A percentile compares a stretch with the other conserved stretches of the same genome.
phyloP scores from a whole-genome alignment of 306 rosid genomes.

The Oxytropis ochrocephala region DNA sequence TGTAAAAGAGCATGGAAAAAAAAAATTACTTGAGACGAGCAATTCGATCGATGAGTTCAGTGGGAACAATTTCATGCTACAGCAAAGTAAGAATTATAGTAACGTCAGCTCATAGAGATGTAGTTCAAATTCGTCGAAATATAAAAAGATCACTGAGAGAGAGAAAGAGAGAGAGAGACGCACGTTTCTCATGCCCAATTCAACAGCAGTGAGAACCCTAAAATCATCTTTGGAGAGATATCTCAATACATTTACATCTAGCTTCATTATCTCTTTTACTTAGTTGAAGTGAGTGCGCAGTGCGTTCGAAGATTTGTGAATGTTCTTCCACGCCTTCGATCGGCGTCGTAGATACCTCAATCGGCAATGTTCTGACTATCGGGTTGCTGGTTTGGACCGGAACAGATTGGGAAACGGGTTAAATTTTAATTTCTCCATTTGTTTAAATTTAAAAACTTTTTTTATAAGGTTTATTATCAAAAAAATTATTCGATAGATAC shows the following conservation, averaged over 20 bases:
- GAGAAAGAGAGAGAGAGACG: neutral
- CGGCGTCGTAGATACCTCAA: too few relatives aligned
- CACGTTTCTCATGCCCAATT: constrained; percentile 89
- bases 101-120: neutral
- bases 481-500: too few relatives aligned
- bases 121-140: neutral
- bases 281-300: neutral
- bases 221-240: constrained; percentile 86
- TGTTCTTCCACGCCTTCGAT: too few relatives aligned
- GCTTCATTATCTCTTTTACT: constrained; percentile 42
- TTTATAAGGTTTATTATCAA: too few relatives aligned
- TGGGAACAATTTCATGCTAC: constrained; percentile 81
- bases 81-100: neutral
- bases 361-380: too few relatives aligned
- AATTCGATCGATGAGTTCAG: constrained; percentile 68
- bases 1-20: neutral
- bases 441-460: too few relatives aligned
- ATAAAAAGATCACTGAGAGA: neutral
- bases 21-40: constrained; percentile 45
- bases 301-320: too few relatives aligned
- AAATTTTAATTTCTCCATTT: too few relatives aligned
- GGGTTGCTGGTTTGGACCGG: too few relatives aligned
- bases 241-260: constrained; percentile 68
- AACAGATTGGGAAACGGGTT: too few relatives aligned
- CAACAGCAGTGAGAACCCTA: constrained; percentile 90